A percentile compares a stretch with the other conserved stretches of the same genome.
Conservation (phyloP, 139 green algal genomes). For the Monoraphidium neglectum region DNA sequence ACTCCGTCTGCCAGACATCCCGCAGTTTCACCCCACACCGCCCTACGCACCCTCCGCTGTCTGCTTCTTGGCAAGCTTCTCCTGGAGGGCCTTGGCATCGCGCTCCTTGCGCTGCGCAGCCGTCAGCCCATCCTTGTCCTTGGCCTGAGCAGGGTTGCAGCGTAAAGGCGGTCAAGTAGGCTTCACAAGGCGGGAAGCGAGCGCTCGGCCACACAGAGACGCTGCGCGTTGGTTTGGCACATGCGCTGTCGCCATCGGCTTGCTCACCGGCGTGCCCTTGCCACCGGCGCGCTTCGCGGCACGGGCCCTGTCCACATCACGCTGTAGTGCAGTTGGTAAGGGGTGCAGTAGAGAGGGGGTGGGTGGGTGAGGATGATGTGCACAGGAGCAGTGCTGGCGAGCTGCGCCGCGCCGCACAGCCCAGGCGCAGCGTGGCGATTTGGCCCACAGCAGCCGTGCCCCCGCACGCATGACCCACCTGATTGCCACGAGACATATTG, state of each 20-base stretch:
- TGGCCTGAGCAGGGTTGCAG: background rate
- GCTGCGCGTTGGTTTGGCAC: no score
- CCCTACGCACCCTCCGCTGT: slow-evolving; percentile 10
- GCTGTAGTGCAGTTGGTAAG: background rate
- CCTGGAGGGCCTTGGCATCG: slow-evolving; percentile 38
- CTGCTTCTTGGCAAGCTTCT: slow-evolving; percentile 33
- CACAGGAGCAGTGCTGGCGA: background rate
- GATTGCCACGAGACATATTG: slow-evolving; percentile 34
- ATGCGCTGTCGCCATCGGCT: slow-evolving; percentile 13
- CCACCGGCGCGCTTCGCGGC: slow-evolving; percentile 22
- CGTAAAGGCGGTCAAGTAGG: no score
- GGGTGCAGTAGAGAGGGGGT: background rate
- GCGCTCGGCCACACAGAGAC: no score
- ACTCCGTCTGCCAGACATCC: no score
- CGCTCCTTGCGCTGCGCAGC: slow-evolving; percentile 27
- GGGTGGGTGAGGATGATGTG: background rate
- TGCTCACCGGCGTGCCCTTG: slow-evolving; percentile 5
- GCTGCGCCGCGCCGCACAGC: background rate
- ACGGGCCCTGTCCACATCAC: slow-evolving; percentile 11
- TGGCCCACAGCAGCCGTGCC: no score
- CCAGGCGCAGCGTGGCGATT: no score
- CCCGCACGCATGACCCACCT: background rate
- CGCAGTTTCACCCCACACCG: no score
- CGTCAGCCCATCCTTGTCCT: slow-evolving; percentile 40
- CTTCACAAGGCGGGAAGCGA: no score